These are phyloP conservation scores for Pleurotus sapidus DNA, from an alignment of 768 basidiomycete species.

Conservation along the genomic window DNA sequence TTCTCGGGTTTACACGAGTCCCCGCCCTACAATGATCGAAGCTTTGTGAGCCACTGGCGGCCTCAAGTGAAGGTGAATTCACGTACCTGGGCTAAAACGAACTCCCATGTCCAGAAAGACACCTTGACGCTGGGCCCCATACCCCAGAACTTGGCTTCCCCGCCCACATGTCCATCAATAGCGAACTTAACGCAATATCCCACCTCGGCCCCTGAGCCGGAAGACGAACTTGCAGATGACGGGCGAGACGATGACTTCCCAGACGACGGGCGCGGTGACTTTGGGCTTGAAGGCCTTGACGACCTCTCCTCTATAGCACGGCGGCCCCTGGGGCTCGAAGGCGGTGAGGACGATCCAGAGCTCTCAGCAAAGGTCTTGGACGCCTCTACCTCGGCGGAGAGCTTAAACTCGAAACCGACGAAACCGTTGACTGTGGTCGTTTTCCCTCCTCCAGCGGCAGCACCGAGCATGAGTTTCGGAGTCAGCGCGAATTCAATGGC, in stretches of 20 bases:
- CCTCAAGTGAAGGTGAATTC: background rate
- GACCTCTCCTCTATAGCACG: background rate
- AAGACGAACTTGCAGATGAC: background rate
- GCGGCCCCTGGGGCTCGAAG: background rate
- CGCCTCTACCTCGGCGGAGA: background rate
- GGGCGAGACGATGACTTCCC: background rate
- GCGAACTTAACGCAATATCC: background rate
- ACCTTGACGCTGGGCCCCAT: background rate
- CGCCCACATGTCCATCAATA: background rate
- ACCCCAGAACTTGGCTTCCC: background rate
- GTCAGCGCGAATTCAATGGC: background rate
- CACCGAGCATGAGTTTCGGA: constrained; percentile 1
- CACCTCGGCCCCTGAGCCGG: background rate
- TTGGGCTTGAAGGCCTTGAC: background rate
- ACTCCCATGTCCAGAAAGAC: constrained; percentile 3
- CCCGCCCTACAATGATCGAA: background rate
- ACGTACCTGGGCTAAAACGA: background rate
- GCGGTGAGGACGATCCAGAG: background rate
- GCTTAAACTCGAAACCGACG: constrained; percentile 1
- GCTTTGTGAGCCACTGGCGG: background rate
- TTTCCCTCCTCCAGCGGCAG: background rate
- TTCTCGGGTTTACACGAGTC: background rate
- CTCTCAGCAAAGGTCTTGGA: background rate
- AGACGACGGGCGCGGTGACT: background rate
- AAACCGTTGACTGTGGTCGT: background rate